Evolutionary conservation across 1,139 yeast genomes (phyloP), one percentile per base, ranked within the genome.

Genomic region (Hyphopichia buzzinii): DNA sequence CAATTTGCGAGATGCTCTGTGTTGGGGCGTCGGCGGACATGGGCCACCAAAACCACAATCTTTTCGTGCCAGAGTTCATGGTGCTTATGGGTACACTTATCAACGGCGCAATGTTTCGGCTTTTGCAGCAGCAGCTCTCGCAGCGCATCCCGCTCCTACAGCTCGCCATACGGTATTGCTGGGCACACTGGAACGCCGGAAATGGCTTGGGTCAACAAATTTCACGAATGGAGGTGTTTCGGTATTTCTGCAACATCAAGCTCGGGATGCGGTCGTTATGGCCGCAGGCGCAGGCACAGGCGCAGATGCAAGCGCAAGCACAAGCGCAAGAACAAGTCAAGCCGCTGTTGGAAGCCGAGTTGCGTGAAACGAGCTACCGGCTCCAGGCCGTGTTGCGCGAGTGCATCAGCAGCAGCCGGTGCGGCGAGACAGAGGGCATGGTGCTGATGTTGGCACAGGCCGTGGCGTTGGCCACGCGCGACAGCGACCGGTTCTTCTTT

Each of bases 371-470:
- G 8, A 62, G 53, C 34, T 47, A 49, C 28, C 62, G 62, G 43
- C 39, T 59, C n/a, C 58, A 52, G 12, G 39, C 49, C 0, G 35
- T 67, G 13, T 41, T 62, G 15, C 46, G 54, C 28, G 58, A 57
- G 31, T 36, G 57, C 5, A 44, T 54, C 13, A 47, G 43, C 10
- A 40, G 51, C 4, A 39, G 54, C 1, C 23, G 39, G 4, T 68
- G 74, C 36, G 45, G 57, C 31, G 73, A 67, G 31, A 62, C 58
- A 27, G 37, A 54, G 3, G 56, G 54, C 1, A 42, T 63, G 10
- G 43, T 68, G 2, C 69, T 72, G 1, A 53, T 68, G 46, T 40
- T 71, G n/a, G 48, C 57, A 4, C 63, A 64, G 38, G 69, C 68
- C 1, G 51, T 64, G 8, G 61, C 54, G n/a, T 39, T 49, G 11